These are phyloP conservation scores for Eimeria brunetti DNA, from an alignment of 169 alveolate species.

Conservation along the genomic window DNA sequence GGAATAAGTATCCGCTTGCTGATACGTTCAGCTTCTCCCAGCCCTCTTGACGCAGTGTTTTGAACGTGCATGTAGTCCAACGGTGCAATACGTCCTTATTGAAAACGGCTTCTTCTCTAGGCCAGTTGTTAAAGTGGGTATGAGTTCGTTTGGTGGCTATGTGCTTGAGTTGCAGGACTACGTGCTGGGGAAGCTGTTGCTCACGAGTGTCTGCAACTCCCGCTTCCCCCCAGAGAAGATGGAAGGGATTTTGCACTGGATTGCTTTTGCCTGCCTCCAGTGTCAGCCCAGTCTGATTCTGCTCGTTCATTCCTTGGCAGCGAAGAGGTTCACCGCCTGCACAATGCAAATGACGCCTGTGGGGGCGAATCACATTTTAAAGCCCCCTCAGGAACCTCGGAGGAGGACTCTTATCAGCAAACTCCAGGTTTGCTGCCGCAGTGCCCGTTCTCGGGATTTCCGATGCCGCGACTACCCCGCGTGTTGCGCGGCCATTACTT, in stretches of 20 bases:
- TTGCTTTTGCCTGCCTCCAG: conserved; percentile 57
- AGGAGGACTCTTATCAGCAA: not conserved
- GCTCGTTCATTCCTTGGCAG: not conserved
- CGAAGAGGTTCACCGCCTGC: not conserved
- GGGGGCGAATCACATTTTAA: not conserved
- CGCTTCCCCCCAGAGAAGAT: conserved; percentile 80
- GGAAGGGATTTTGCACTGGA: conserved; percentile 69
- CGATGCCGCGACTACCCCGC: conserved; percentile 73
- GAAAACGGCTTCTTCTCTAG: not conserved
- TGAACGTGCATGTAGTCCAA: not conserved
- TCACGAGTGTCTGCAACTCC: conserved; percentile 80
- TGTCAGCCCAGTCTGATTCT: not conserved
- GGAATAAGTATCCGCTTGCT: not conserved
- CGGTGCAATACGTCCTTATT: not conserved
- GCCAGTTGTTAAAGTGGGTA: not conserved
- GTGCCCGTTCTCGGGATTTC: conserved; percentile 81
- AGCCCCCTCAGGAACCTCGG: not conserved
- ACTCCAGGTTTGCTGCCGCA: conserved; percentile 11
- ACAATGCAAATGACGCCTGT: not conserved
- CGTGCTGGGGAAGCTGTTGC: conserved; percentile 81
- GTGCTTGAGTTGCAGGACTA: conserved; percentile 49
- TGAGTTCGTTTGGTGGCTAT: not conserved
- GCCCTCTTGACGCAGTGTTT: not conserved
- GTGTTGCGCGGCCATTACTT: conserved; percentile 73
- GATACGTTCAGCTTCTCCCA: not conserved